A percentile compares a stretch with the other conserved stretches of the same genome.
Conservation (phyloP, 495 filamentous ascomycete species). For the Aspergillus hancockii region DNA sequence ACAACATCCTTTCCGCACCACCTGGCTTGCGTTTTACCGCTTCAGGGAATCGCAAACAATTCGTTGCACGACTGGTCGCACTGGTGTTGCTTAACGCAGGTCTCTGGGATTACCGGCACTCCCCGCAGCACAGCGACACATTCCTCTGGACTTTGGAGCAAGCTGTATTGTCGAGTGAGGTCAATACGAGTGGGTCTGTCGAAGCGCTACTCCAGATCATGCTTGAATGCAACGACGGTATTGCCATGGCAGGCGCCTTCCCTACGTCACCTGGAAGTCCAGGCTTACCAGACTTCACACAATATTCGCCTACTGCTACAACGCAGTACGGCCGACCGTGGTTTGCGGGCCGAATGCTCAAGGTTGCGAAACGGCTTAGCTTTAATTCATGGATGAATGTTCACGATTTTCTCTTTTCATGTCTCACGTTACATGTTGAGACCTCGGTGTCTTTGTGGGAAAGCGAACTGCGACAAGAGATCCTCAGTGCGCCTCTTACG, state of each 20-base stretch:
- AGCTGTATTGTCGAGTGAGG: conserved; percentile 35
- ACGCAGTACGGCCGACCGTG: conserved; percentile 38
- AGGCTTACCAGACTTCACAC: conserved; percentile 30
- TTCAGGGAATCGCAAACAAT: conserved; percentile 39
- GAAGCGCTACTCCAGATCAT: conserved; percentile 44
- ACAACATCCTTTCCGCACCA: conserved; percentile 34
- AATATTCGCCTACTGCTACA: conserved; percentile 29
- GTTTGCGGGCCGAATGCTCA: conserved; percentile 45
- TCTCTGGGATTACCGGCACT: conserved; percentile 44
- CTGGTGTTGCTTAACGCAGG: conserved; percentile 42
- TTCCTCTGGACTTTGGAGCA: conserved; percentile 37
- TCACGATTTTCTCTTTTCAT: conserved; percentile 36
- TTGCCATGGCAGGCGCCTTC: background rate
- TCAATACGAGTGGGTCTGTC: conserved; percentile 37
- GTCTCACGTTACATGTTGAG: conserved; percentile 32
- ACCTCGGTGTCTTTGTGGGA: conserved; percentile 33
- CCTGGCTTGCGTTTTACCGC: conserved; percentile 30
- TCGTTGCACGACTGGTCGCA: conserved; percentile 33
- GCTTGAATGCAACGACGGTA: conserved; percentile 38
- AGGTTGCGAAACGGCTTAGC: conserved; percentile 41
- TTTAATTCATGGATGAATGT: conserved; percentile 34
- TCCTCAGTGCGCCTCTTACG: conserved; percentile 38
- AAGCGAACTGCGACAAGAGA: conserved; percentile 33
- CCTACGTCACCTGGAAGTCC: background rate
- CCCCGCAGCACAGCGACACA: conserved; percentile 22